Conservation (phyloP, 306 rosid species). For the Cicer bijugum region DNA sequence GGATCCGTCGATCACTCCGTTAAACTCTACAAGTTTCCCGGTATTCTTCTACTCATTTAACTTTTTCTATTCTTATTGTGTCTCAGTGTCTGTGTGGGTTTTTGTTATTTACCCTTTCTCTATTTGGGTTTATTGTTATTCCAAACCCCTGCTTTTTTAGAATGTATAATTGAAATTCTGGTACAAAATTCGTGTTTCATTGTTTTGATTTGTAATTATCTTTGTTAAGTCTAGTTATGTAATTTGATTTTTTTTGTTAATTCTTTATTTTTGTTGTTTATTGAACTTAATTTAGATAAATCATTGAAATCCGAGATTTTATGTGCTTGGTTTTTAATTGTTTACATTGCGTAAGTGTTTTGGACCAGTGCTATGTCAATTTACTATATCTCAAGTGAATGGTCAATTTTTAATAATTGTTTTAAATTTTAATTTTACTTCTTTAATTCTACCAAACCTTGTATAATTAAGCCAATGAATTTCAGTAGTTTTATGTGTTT, state of each 20-base stretch:
- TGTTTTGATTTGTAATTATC: neutral
- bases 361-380: neutral
- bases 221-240: neutral
- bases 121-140: neutral
- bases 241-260: neutral
- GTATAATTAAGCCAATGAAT: neutral
- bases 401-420: neutral
- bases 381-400: neutral
- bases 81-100: neutral
- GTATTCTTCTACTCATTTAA: constrained; percentile 40
- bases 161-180: neutral
- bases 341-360: neutral
- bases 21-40: constrained; percentile 96
- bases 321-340: too few species aligned
- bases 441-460: neutral
- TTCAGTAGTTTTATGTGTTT: neutral
- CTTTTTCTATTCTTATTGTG: too few species aligned
- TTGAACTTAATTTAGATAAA: neutral
- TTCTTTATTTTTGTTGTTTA: neutral
- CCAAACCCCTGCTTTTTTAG: neutral
- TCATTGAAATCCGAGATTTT: too few species aligned
- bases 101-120: neutral
- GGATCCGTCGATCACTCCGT: constrained; percentile 92
- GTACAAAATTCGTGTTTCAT: neutral
- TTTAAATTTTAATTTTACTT: neutral